phyloP scores from a whole-genome alignment of 23 red algal genomes.

The Gracilariopsis chorda region DNA sequence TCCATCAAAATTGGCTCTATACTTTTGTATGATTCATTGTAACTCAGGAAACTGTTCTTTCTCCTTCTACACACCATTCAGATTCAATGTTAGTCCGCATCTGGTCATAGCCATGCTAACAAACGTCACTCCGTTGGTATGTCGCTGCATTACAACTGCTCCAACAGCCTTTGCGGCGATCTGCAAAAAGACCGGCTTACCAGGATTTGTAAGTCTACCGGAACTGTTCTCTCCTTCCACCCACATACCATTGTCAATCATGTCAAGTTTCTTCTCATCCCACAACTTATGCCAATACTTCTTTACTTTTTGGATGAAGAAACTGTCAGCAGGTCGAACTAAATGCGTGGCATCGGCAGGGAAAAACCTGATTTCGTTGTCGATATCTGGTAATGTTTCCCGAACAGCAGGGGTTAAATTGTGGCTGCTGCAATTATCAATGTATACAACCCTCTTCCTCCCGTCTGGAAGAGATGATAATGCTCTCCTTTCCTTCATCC shows the following conservation, averaged over 20 bases:
- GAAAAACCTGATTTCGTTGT: neutral
- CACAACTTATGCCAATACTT: neutral
- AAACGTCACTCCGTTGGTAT: too few relatives aligned
- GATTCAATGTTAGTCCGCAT: too few relatives aligned
- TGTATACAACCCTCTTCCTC: neutral
- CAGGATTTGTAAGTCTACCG: too few relatives aligned
- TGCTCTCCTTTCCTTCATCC: neutral
- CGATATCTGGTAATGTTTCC: neutral
- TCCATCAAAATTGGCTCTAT: too few relatives aligned
- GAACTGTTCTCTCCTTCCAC: neutral
- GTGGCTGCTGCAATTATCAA: neutral
- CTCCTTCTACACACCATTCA: too few relatives aligned
- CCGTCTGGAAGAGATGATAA: neutral
- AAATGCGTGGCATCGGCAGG: slow-evolving; percentile 6
- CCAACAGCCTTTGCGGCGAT: too few relatives aligned
- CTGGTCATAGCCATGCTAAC: too few relatives aligned
- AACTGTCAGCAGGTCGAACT: neutral
- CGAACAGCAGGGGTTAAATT: neutral
- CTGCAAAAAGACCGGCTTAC: too few relatives aligned
- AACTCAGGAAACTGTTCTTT: too few relatives aligned
- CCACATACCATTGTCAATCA: neutral
- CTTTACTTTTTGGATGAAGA: neutral
- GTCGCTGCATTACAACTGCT: too few relatives aligned
- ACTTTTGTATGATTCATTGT: too few relatives aligned
- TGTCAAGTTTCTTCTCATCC: neutral